Base-by-base conservation (phyloP, 768 basidiomycete genomes). In the Termitomyces sp. region DNA sequence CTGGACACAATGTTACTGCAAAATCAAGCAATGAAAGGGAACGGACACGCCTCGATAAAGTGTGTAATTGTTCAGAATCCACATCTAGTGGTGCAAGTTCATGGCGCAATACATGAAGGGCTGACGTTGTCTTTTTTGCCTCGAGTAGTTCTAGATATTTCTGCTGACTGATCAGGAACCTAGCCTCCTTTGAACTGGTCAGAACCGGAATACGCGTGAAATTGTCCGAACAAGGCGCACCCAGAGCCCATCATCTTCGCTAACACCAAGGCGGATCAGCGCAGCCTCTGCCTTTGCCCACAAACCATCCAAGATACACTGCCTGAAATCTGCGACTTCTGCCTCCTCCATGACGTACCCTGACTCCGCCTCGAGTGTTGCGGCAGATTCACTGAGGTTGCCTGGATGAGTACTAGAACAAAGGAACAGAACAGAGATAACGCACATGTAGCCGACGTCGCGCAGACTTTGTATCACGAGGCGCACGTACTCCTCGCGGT, bases 141-240 rank as follows among this genome's bases (percentile, higher is more conserved):
- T 98, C 96, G 51, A 99, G 77, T 20, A 92, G 77, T 68, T 99
- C 97, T 43, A 98, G 79, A 71, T 97, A 99, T 74, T 97, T 95
- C 81, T 99, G 97, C 72, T 90, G 88, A 59, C 86, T 87, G 62
- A 99, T 91, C 60, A 95, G 76, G 71, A 95, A 97, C 60, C 78
- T 85, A 22, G 90, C 88, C 65, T 90, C 86, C 88, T 96, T 38
- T 52, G 24, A 52, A 36, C 18, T 35, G 7, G 45, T 62, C 14
- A 63, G 56, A 48, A 14, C 3, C 1, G 33, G 7, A 33, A 59
- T 30, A 60, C 44, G 48, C 52, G 51, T 26, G 38, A 28, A 28
- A 38, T 24, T n/a, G 26, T 47, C n/a, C 13, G 41, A 30, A 32
- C 56, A 45, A 50, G 44, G 71, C 79, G 66, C 71, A 92, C 91